phyloP scores from a whole-genome alignment of 495 filamentous ascomycete genomes.

The Rostrohypoxylon terebratum region DNA sequence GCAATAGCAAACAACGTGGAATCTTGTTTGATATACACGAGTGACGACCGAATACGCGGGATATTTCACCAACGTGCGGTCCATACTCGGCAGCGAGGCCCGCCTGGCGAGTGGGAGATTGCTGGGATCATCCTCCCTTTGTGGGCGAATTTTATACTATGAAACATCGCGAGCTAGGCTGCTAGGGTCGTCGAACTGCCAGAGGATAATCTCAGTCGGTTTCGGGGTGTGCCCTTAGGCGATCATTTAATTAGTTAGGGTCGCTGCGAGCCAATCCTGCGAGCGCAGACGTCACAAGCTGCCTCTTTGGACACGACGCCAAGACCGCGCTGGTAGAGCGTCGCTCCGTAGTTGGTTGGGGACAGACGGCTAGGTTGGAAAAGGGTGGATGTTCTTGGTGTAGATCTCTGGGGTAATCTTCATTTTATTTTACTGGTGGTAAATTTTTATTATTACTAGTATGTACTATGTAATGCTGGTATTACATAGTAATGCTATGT shows the following conservation, averaged over 20 bases:
- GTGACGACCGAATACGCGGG: constrained; percentile 11
- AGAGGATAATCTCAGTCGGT: constrained; percentile 42
- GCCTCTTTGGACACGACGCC: constrained; percentile 43
- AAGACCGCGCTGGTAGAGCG: constrained; percentile 19
- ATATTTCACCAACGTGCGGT: constrained; percentile 23
- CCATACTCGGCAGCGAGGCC: constrained; percentile 29
- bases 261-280: constrained; percentile 32
- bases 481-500: background rate
- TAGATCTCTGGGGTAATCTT: constrained; percentile 45
- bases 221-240: constrained; percentile 33
- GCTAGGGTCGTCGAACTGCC: constrained; percentile 34
- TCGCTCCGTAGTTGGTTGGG: constrained; percentile 33
- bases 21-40: background rate
- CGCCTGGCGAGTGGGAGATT: constrained; percentile 37
- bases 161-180: constrained; percentile 45
- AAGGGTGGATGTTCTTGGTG: constrained; percentile 26
- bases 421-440: constrained; percentile 30
- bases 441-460: no score
- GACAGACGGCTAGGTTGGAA: constrained; percentile 27
- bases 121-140: constrained; percentile 36
- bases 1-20: constrained; percentile 17
- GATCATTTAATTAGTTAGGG: constrained; percentile 43
- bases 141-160: constrained; percentile 28
- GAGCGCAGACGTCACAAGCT: constrained; percentile 47
- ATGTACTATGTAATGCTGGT: no score